Percentiles rank a stretch among this genome's conserved stretches.
Evolutionary conservation across 768 basidiomycete species (phyloP).

Genomic region (Nidularia sp.): DNA sequence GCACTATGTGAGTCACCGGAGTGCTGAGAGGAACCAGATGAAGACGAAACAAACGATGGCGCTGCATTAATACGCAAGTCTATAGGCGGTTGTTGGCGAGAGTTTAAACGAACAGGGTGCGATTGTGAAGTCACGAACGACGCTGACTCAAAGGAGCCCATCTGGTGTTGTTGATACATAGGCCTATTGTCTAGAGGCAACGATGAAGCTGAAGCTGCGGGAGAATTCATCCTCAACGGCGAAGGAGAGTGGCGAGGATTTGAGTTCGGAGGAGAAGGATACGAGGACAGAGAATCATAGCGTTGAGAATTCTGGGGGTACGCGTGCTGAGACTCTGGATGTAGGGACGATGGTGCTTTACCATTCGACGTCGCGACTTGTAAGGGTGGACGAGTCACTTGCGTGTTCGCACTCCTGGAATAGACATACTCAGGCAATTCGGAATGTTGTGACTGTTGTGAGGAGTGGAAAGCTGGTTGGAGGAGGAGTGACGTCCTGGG

Average conservation of each 20-base stretch:
- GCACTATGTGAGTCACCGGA: constrained; percentile 3
- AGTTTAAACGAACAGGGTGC: not conserved
- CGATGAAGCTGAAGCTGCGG: not conserved
- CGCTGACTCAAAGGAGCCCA: not conserved
- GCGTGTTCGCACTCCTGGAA: not conserved
- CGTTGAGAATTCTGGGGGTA: not conserved
- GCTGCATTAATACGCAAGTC: not conserved
- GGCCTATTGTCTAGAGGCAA: not conserved
- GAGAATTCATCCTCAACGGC: not conserved
- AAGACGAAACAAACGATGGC: not conserved
- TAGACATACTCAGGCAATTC: constrained; percentile 12
- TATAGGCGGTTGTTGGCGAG: not conserved
- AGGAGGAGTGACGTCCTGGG: constrained; percentile 1
- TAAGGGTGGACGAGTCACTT: not conserved
- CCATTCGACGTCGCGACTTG: not conserved
- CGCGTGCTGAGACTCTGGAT: not conserved
- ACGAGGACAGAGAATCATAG: not conserved
- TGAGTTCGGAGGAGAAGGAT: constrained; percentile 7
- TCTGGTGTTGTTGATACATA: not conserved
- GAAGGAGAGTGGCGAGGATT: constrained; percentile 1
- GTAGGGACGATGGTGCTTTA: not conserved
- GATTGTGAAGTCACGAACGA: not conserved
- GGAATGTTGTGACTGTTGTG: constrained; percentile 10
- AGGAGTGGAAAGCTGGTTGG: constrained; percentile 1
- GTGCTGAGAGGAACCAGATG: constrained; percentile 2